These are phyloP conservation scores for Raphanus hybrid DNA, from an alignment of 441 rosid species.

Conservation along the genomic window DNA sequence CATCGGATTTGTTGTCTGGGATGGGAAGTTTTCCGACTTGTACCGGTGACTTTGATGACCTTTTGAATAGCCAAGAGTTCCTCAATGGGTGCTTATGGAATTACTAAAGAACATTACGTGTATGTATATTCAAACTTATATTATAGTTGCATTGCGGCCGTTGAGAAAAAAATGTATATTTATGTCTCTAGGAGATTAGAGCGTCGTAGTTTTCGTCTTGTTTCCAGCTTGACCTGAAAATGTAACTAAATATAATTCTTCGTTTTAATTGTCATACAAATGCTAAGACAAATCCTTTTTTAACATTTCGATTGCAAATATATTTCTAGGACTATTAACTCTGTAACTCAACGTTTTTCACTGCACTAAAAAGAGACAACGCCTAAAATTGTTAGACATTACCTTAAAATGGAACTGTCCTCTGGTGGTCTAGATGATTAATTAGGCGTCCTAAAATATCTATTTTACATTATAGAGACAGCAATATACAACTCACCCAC, in stretches of 20 bases:
- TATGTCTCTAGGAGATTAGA: slow-evolving; percentile 15
- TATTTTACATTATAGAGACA: not conserved
- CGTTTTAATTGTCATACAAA: slow-evolving; percentile 6
- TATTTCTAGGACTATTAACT: not conserved
- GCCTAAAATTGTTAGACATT: not conserved
- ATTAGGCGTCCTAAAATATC: too few species aligned
- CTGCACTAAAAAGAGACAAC: not conserved
- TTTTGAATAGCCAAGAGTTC: slow-evolving; percentile 42
- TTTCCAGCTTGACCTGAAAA: slow-evolving; percentile 21
- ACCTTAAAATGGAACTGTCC: too few species aligned
- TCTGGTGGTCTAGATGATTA: too few species aligned
- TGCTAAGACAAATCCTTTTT: not conserved
- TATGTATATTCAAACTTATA: slow-evolving; percentile 12
- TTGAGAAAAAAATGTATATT: slow-evolving; percentile 33
- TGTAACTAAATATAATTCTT: slow-evolving; percentile 12
- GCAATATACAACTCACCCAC: not conserved
- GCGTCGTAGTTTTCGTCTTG: slow-evolving; percentile 25
- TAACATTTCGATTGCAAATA: not conserved
- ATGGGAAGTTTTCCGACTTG: slow-evolving; percentile 15
- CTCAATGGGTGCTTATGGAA: slow-evolving; percentile 41
- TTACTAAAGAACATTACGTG: slow-evolving; percentile 25
- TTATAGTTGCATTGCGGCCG: slow-evolving; percentile 15
- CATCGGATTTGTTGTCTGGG: slow-evolving; percentile 35
- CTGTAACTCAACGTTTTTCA: not conserved
- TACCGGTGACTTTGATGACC: slow-evolving; percentile 34